A percentile compares a stretch with the other conserved stretches of the same genome.
These are phyloP conservation scores for Trichocomaceae sp. DNA, from an alignment of 2,329 filamentous ascomycete genomes.

Conservation along the genomic window DNA sequence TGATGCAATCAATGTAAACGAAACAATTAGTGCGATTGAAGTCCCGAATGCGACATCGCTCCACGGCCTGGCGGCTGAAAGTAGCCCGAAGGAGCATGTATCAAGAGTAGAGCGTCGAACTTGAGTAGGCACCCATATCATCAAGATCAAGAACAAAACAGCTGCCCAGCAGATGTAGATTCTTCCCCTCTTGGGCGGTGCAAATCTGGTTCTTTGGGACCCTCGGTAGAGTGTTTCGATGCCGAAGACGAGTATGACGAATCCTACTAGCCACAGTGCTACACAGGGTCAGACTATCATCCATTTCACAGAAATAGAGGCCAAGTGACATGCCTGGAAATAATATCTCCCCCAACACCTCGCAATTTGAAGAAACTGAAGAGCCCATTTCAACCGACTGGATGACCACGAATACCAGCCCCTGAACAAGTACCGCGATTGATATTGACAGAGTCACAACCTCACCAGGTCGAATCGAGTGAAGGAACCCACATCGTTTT, in stretches of 20 bases:
- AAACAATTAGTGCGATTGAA: slow-evolving; percentile 15
- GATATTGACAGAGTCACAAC: slow-evolving; percentile 16
- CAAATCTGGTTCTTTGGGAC: slow-evolving; percentile 15
- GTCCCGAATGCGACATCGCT: slow-evolving; percentile 18
- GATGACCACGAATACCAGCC: slow-evolving; percentile 14
- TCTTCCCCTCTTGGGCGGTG: slow-evolving; percentile 15
- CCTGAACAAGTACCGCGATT: slow-evolving; percentile 15
- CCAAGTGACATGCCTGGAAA: slow-evolving; percentile 18
- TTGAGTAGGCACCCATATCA: slow-evolving; percentile 21
- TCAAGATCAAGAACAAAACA: slow-evolving; percentile 14
- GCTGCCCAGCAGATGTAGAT: slow-evolving; percentile 16
- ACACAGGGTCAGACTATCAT: background rate
- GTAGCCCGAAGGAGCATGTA: slow-evolving; percentile 17
- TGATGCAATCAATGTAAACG: slow-evolving; percentile 15
- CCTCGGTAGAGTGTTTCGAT: slow-evolving; percentile 18
- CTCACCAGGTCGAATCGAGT: slow-evolving; percentile 16
- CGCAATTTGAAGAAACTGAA: slow-evolving; percentile 8
- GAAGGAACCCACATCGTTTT: slow-evolving; percentile 9
- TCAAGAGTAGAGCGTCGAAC: slow-evolving; percentile 11
- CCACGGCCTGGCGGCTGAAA: slow-evolving; percentile 17
- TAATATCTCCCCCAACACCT: slow-evolving; percentile 17
- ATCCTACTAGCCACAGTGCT: slow-evolving; percentile 23
- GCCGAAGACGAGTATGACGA: slow-evolving; percentile 20
- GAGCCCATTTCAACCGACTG: slow-evolving; percentile 13
- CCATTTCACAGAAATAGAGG: background rate